Evolutionary conservation across 257 asterid genomes (phyloP).

Genomic region (Solanum pinnatisectum): DNA sequence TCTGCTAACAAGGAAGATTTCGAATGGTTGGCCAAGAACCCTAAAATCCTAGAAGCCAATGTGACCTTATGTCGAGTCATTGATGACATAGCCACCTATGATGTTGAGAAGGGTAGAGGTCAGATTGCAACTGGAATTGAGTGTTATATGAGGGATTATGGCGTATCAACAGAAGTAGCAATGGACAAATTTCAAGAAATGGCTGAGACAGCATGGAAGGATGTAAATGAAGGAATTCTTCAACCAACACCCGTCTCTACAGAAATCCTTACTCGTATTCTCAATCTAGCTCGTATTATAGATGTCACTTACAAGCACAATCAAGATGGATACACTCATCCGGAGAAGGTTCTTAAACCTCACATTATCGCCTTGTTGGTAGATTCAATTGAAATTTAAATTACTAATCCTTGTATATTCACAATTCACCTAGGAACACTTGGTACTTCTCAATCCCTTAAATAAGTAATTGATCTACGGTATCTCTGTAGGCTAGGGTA

Average conservation of each 20-base stretch:
- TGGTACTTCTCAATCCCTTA: background rate
- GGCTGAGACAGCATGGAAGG: slow-evolving; percentile 42
- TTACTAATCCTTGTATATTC: background rate
- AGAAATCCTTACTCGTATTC: slow-evolving; percentile 10
- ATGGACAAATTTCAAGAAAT: slow-evolving; percentile 14
- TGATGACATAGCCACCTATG: background rate
- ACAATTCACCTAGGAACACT: background rate
- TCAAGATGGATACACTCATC: slow-evolving; percentile 37
- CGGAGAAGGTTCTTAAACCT: slow-evolving; percentile 4
- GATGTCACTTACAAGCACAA: slow-evolving; percentile 28
- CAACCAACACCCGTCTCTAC: slow-evolving; percentile 3
- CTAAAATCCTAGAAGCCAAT: background rate
- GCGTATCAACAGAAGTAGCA: slow-evolving; percentile 28
- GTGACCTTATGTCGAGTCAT: background rate
- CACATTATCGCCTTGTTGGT: slow-evolving; percentile 13
- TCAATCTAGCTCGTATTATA: slow-evolving; percentile 21
- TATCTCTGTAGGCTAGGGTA: background rate
- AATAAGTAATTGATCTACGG: background rate
- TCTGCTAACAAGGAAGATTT: background rate
- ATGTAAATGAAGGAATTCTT: slow-evolving; percentile 28
- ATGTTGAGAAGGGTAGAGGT: slow-evolving; percentile 39
- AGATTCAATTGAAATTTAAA: background rate
- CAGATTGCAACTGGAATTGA: slow-evolving; percentile 39
- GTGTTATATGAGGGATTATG: slow-evolving; percentile 36
- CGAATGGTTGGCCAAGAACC: background rate